phyloP scores from a whole-genome alignment of 2,329 filamentous ascomycete species.

The Ophiocordyceps polyrhachis-furcata region DNA sequence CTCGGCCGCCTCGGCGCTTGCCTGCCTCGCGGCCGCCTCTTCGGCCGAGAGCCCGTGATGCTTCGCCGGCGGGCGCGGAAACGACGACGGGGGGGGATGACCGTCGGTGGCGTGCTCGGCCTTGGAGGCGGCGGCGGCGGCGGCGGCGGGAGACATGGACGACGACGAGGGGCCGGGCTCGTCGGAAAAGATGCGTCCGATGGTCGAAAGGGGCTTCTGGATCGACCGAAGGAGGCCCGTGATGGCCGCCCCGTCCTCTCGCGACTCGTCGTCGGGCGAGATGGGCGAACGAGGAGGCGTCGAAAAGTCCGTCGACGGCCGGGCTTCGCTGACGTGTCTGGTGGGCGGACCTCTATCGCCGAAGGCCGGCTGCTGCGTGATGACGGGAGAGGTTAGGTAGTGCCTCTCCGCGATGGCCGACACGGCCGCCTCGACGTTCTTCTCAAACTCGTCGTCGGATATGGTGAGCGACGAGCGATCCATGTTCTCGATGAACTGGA shows the following conservation, averaged over 20 bases:
- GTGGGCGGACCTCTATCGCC: conserved; percentile 26
- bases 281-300: conserved; percentile 33
- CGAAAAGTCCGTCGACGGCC: conserved; percentile 2
- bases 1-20: conserved; percentile 76
- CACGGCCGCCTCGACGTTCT: conserved; percentile 88
- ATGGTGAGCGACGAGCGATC: conserved; percentile 89
- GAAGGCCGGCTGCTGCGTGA: conserved; percentile 18
- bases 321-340: conserved; percentile 4
- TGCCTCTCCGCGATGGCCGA: conserved; percentile 91
- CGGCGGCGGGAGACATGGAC: background rate
- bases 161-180: conserved; percentile 25
- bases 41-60: conserved; percentile 46
- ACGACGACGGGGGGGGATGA: conserved; percentile 3
- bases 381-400: conserved; percentile 29
- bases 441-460: conserved; percentile 85
- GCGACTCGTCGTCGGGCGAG: conserved; percentile 32
- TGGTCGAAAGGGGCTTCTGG: conserved; percentile 74
- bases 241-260: conserved; percentile 64
- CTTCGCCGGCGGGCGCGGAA: conserved; percentile 12
- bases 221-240: conserved; percentile 76
- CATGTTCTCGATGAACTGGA: conserved; percentile 93
- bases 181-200: conserved; percentile 85
- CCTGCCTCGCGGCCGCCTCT: conserved; percentile 77
- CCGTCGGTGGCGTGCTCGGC: conserved; percentile 6
- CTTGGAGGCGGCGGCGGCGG: conserved; percentile 8